A percentile compares a stretch with the other conserved stretches of the same genome.
Conservation (phyloP, 2,329 filamentous ascomycete species). For the Teratosphaeria gauchensis region DNA sequence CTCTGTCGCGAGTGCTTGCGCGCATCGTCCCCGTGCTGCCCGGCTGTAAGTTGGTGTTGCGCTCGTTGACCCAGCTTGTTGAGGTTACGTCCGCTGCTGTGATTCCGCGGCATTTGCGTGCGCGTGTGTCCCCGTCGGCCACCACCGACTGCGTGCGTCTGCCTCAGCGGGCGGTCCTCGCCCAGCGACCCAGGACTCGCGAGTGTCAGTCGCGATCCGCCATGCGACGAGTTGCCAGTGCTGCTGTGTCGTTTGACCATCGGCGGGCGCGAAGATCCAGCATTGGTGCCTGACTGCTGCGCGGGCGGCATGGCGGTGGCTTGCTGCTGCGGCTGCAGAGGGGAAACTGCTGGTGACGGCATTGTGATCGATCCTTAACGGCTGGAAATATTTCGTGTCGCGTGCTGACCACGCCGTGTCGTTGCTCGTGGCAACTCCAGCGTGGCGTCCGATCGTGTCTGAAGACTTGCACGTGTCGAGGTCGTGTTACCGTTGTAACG, state of each 20-base stretch:
- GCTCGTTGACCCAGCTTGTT: constrained; percentile 18
- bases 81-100: constrained; percentile 24
- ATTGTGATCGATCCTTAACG: neutral
- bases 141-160: constrained; percentile 11
- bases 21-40: constrained; percentile 9
- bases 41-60: constrained; percentile 3
- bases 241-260: constrained; percentile 22
- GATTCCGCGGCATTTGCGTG: constrained; percentile 23
- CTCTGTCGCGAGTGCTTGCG: constrained; percentile 17
- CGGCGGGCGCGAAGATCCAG: constrained; percentile 12
- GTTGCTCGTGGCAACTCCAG: neutral
- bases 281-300: neutral
- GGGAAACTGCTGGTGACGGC: neutral
- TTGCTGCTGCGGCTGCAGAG: neutral
- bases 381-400: neutral
- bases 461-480: neutral
- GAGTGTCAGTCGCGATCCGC: constrained; percentile 5
- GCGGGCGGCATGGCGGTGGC: constrained; percentile 1
- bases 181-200: constrained; percentile 17
- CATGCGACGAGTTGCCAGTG: constrained; percentile 11
- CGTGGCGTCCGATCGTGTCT: neutral
- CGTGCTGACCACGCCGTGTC: neutral
- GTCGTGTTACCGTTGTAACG: neutral
- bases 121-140: constrained; percentile 17
- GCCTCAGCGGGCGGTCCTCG: constrained; percentile 14